phyloP scores from a whole-genome alignment of 164 flowering plant species.

The Echeveria elegans region DNA sequence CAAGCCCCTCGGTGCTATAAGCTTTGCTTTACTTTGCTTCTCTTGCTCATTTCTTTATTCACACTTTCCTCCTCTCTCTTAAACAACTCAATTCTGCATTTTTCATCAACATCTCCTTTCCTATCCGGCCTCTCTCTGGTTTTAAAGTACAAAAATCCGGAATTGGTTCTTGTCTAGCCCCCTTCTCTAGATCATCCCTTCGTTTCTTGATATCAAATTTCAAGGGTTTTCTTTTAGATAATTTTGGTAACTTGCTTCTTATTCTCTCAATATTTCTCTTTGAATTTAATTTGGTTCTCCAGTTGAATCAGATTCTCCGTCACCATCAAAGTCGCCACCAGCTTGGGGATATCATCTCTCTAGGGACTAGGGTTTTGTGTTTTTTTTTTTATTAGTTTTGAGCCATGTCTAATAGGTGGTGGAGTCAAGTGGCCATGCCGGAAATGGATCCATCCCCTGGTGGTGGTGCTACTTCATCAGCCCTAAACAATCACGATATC shows the following conservation, averaged over 20 bases:
- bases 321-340: no score
- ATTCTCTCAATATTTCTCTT: no score
- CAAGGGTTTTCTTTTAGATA: not conserved
- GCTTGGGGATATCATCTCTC: no score
- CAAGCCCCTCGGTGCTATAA: not conserved
- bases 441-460: not conserved
- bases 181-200: not conserved
- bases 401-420: not conserved
- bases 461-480: not conserved
- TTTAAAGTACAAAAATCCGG: not conserved
- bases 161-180: not conserved
- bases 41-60: constrained; percentile 7
- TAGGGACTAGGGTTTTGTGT: not conserved
- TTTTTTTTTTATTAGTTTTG: not conserved
- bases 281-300: not conserved
- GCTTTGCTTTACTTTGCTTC: not conserved
- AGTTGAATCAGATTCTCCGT: no score
- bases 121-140: not conserved
- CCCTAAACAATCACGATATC: not conserved
- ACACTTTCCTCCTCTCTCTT: not conserved
- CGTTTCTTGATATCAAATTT: not conserved
- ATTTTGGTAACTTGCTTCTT: not conserved
- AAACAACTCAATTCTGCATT: not conserved
- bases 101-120: no score
- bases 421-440: not conserved